phyloP scores from a whole-genome alignment of 169 alveolate species.

The Theileria orientalis region DNA sequence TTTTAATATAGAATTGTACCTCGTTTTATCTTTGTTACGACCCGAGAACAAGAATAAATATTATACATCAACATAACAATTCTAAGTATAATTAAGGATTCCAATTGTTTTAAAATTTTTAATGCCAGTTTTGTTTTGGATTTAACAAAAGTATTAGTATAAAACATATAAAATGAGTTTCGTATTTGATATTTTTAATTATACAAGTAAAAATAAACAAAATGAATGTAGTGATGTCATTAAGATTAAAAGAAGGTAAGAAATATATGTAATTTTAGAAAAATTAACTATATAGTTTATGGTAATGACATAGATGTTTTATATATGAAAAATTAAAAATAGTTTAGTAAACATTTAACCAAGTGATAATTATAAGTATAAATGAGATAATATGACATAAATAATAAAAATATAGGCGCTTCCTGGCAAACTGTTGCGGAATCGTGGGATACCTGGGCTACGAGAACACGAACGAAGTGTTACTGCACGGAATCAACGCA shows the following conservation, averaged over 20 bases:
- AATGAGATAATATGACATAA: no score
- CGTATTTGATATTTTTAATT: neutral
- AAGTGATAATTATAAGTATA: neutral
- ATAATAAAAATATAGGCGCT: neutral
- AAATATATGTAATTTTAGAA: neutral
- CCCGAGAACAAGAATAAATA: no score
- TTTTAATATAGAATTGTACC: no score
- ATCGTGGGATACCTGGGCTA: slow-evolving; percentile 87
- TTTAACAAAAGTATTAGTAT: neutral
- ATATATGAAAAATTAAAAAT: neutral
- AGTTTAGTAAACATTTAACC: neutral
- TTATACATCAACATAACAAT: no score
- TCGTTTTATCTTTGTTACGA: no score
- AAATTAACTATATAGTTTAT: neutral
- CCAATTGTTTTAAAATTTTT: neutral
- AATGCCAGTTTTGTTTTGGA: neutral
- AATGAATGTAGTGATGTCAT: neutral
- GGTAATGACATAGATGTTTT: neutral
- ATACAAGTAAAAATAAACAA: neutral
- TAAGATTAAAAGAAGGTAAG: neutral
- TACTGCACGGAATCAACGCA: slow-evolving; percentile 85
- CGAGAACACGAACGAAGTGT: slow-evolving; percentile 77
- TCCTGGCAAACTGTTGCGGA: slow-evolving; percentile 81
- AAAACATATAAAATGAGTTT: neutral
- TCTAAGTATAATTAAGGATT: neutral